phyloP scores from a whole-genome alignment of 2,329 filamentous ascomycete genomes.

The Dactylellina sp. region DNA sequence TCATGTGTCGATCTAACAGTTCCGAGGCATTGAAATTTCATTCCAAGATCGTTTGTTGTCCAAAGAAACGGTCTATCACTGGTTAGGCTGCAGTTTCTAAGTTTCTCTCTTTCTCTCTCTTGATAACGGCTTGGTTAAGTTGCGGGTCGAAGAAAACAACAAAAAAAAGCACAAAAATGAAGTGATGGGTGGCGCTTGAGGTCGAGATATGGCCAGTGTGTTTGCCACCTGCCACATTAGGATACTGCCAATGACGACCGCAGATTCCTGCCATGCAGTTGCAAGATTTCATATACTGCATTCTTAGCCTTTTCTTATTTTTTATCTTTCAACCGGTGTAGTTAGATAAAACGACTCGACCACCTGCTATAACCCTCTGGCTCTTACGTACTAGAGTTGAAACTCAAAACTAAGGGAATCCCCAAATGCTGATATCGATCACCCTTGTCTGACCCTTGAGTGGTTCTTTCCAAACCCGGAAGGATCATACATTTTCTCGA shows the following conservation, averaged over 20 bases:
- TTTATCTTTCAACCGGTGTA: too few species aligned
- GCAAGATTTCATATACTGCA: not conserved
- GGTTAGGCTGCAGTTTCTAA: slow-evolving; percentile 48
- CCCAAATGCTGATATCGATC: slow-evolving; percentile 15
- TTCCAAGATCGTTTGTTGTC: slow-evolving; percentile 30
- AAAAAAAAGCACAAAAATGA: too few species aligned
- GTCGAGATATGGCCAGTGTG: slow-evolving; percentile 13
- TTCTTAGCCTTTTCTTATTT: slow-evolving; percentile 20
- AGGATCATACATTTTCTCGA: slow-evolving; percentile 31
- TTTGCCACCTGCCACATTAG: slow-evolving; percentile 51
- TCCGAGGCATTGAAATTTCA: slow-evolving; percentile 40
- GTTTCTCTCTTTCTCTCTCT: too few species aligned
- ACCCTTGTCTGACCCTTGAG: slow-evolving; percentile 21
- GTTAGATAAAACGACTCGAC: not conserved
- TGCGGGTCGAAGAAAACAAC: slow-evolving; percentile 5
- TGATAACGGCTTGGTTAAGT: too few species aligned
- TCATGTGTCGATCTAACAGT: slow-evolving; percentile 42
- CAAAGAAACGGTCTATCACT: slow-evolving; percentile 22
- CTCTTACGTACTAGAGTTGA: slow-evolving; percentile 45
- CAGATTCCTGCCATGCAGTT: slow-evolving; percentile 41
- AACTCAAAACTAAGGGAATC: slow-evolving; percentile 14
- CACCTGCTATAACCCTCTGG: slow-evolving; percentile 14
- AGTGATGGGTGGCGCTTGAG: slow-evolving; percentile 17
- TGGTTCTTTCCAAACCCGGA: slow-evolving; percentile 51
- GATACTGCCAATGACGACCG: slow-evolving; percentile 50